phyloP scores from a whole-genome alignment of 2,329 filamentous ascomycete genomes.

The Calonectria ilicicola region DNA sequence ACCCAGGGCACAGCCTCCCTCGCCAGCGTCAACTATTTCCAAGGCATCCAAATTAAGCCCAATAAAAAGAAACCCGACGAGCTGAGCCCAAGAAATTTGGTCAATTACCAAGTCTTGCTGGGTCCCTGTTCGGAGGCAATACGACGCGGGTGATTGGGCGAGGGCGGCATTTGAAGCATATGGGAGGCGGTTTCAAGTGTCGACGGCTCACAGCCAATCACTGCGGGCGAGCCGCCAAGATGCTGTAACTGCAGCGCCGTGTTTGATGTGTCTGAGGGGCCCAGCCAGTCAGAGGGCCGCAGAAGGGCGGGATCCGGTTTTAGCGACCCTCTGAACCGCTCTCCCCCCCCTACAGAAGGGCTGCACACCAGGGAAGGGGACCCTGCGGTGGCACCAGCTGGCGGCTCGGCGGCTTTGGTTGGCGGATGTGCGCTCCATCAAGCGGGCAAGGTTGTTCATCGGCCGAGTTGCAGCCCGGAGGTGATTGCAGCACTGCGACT shows the following conservation, averaged over 20 bases:
- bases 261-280: conserved; percentile 13
- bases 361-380: background rate
- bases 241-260: conserved; percentile 22
- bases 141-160: background rate
- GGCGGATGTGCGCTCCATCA: background rate
- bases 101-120: background rate
- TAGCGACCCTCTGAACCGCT: conserved; percentile 8
- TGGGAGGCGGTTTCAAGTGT: conserved; percentile 24
- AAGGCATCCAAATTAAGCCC: conserved; percentile 4
- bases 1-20: conserved; percentile 17
- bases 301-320: conserved; percentile 5
- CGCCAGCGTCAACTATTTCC: conserved; percentile 7
- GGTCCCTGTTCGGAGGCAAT: background rate
- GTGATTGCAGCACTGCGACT: conserved; percentile 19
- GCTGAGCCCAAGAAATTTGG: conserved; percentile 6
- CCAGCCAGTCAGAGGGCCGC: conserved; percentile 8
- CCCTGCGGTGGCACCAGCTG: background rate
- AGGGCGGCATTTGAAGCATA: conserved; percentile 6
- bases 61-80: background rate
- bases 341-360: background rate
- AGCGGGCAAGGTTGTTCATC: background rate
- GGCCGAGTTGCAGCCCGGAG: conserved; percentile 19
- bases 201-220: conserved; percentile 13
- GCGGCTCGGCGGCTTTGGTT: conserved; percentile 18
- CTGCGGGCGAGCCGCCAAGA: conserved; percentile 12